Conservation (phyloP, 2,329 filamentous ascomycete species). For the Dactylellina haptotyla region DNA sequence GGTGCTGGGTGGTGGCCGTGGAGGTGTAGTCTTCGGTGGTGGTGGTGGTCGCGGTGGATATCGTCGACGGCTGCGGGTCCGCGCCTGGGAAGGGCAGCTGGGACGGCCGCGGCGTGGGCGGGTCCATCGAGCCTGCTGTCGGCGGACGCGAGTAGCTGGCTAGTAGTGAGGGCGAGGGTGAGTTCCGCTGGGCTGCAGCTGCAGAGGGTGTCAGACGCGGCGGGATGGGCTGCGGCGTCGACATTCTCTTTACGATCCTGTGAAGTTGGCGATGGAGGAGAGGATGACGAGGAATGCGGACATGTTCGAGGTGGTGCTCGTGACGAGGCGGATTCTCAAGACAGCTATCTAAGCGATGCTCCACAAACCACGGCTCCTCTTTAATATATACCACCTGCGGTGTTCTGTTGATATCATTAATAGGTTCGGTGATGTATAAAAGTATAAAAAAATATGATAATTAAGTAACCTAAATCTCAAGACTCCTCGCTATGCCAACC, state of each 20-base stretch:
- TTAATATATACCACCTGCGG: too few relatives aligned
- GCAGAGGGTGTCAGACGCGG: conserved; percentile 27
- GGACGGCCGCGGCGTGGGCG: conserved; percentile 44
- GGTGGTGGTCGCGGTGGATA: conserved; percentile 12
- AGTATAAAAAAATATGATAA: too few relatives aligned
- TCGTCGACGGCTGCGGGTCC: neutral
- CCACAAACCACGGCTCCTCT: neutral
- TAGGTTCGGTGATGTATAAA: too few relatives aligned
- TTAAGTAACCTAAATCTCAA: too few relatives aligned
- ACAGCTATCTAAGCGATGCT: conserved; percentile 15
- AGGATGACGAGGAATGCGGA: conserved; percentile 5
- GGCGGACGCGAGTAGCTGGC: conserved; percentile 29
- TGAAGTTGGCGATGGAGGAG: neutral
- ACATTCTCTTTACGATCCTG: conserved; percentile 15
- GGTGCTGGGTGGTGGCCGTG: conserved; percentile 10
- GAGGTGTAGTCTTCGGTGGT: neutral
- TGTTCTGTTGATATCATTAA: too few relatives aligned
- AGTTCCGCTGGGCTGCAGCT: conserved; percentile 8
- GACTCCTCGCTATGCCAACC: neutral
- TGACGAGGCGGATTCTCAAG: conserved; percentile 16
- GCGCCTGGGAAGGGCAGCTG: conserved; percentile 38
- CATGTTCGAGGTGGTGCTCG: conserved; percentile 4
- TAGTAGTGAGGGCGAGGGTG: conserved; percentile 9
- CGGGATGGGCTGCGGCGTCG: conserved; percentile 39
- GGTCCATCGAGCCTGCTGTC: conserved; percentile 36